Evolutionary conservation across 768 basidiomycete genomes (phyloP), one percentile per base, ranked within the genome.

Genomic region (Mycena venus): DNA sequence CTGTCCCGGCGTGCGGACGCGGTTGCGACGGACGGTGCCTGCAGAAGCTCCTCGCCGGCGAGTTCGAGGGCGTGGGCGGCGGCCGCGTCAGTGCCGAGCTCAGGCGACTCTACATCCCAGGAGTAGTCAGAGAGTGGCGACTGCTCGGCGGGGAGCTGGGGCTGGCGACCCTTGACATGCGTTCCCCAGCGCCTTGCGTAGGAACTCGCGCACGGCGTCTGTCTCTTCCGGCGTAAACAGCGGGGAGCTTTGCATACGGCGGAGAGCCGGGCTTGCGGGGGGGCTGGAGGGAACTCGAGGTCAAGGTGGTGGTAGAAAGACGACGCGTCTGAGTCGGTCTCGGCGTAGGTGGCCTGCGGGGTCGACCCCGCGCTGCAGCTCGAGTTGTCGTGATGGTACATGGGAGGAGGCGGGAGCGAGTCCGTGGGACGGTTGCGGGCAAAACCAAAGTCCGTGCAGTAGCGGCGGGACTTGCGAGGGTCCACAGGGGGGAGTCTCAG

Each of bases 171-270:
- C 32, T 58, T 55, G 17, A 31, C 32, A 4, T 75, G 68, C 8
- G 75, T 68, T 25, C 73, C 80, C 75, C 79, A 80, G 34, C 81
- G 80, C 68, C n/a, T 75, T 79, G 23, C 68, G 71, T 17, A 78
- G 72, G 49, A 79, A 72, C 32, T 79, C 62, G 55, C 76, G 79
- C 56, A 81, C 79, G 27, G 78, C 76, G 34, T 79, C 69, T 1
- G 80, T 79, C 31, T 82, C 82, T 42, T 80, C 80, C 29, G 74
- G 27, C 2, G 80, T 80, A 72, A 86, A 85, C 81, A 86, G 81
- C 36, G 87, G 88, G 17, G 85, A 85, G 74, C 86, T 88, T 53
- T 84, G 84, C 84, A 88, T 86, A 47, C 85, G 83, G 17, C 87
- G 83, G 32, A 88, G 79, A 21, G 82, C 81, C 9, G 86, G 85